phyloP scores from a whole-genome alignment of 2,329 filamentous ascomycete species.

The Verticillium albo-atrum region DNA sequence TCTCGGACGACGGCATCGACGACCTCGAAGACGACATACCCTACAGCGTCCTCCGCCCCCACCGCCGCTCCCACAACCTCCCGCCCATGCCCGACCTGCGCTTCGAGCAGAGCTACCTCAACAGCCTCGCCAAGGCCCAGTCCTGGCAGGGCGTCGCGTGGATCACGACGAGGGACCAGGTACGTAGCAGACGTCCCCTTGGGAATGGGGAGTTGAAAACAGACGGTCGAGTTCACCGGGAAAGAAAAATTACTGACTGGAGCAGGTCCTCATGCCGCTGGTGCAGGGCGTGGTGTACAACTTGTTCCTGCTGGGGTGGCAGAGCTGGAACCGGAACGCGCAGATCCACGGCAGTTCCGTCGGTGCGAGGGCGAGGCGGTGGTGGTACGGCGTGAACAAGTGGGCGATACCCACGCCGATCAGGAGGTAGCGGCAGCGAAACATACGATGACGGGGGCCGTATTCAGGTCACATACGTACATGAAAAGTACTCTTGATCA shows the following conservation, averaged over 20 bases:
- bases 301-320: conserved; percentile 79
- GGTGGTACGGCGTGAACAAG: conserved; percentile 95
- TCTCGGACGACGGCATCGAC: conserved; percentile 34
- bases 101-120: conserved; percentile 97
- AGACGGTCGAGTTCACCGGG: too few relatives aligned
- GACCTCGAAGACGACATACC: conserved; percentile 65
- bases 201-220: too few relatives aligned
- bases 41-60: conserved; percentile 57
- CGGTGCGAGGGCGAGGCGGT: conserved; percentile 74
- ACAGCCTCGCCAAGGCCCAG: conserved; percentile 77
- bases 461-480: too few relatives aligned
- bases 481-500: not conserved
- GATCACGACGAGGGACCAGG: conserved; percentile 88
- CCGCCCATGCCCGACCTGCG: conserved; percentile 79
- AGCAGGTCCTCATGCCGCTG: conserved; percentile 76
- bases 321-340: conserved; percentile 78
- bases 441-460: not conserved
- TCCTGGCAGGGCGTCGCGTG: conserved; percentile 74
- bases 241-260: conserved; percentile 2
- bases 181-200: conserved; percentile 30
- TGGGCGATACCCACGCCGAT: conserved; percentile 62
- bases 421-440: conserved; percentile 7
- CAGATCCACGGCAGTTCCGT: conserved; percentile 71
- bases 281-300: conserved; percentile 89
- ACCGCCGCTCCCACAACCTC: conserved; percentile 40